Evolutionary conservation across 371 early-diverging fungal genomes (phyloP).

Genomic region (Apophysomyces variabilis): DNA sequence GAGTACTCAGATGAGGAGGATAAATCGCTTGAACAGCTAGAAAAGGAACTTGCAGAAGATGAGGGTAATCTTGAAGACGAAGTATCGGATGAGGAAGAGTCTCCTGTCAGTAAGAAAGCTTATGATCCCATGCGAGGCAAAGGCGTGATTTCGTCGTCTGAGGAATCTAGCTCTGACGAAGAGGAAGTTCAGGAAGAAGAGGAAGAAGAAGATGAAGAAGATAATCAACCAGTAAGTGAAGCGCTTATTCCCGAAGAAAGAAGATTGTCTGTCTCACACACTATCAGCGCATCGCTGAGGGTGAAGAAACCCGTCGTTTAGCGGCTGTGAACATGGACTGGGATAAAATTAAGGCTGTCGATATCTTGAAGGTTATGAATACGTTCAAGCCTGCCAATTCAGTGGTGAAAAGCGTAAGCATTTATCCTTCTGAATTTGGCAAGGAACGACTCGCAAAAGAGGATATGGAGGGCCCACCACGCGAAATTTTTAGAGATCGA

Average conservation of each 20-base stretch:
- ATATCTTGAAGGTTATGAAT: conserved; percentile 87
- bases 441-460: conserved; percentile 84
- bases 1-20: conserved; percentile 39
- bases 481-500: conserved; percentile 69
- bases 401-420: conserved; percentile 74
- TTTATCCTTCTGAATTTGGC: conserved; percentile 97
- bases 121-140: conserved; percentile 90
- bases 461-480: conserved; percentile 83
- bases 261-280: conserved; percentile 12
- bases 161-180: conserved; percentile 53
- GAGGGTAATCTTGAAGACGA: conserved; percentile 43
- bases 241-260: conserved; percentile 8
- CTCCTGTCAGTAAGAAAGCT: conserved; percentile 20
- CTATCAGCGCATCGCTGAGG: conserved; percentile 65
- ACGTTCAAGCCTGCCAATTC: conserved; percentile 85
- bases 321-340: conserved; percentile 98
- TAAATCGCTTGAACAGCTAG: conserved; percentile 43
- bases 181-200: conserved; percentile 59
- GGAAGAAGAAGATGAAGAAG: conserved; percentile 55
- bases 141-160: conserved; percentile 71
- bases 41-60: conserved; percentile 55
- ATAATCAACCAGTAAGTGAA: conserved; percentile 39
- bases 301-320: conserved; percentile 88
- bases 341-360: conserved; percentile 90
- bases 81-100: conserved; percentile 30